Evolutionary conservation across 225 moss, liverwort and hornwort genomes (phyloP), one percentile per base, ranked within the genome.

Genomic region (Marchantia polymorpha): DNA sequence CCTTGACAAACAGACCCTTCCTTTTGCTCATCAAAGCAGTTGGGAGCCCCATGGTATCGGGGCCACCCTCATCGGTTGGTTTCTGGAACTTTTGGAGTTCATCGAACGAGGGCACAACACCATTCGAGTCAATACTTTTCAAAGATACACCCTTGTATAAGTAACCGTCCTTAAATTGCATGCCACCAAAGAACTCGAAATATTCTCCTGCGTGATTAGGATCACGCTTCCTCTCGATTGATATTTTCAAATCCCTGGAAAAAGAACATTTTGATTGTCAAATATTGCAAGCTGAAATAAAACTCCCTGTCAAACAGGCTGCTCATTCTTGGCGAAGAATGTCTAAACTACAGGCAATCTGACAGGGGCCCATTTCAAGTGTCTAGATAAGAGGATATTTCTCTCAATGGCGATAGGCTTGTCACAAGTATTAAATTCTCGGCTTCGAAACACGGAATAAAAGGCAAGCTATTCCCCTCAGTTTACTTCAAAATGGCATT

Each of bases 111-210:
- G 96, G 96, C 54, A 93, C 92, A 31, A 97, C 89, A 60, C 96
- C 90, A 87, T 89, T 97, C 4, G 94, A 91, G 87, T 97, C 96
- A 51, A 97, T 91, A 74, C 91, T 97, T 88, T 93, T 97, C 71
- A 97, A 72, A 51, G 96, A 93, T 20, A 89, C 93, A 52, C 74
- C 85, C 82, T 97, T 97, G 77, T 90, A 97, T 19, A 94, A 79
- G 81, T 97, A 97, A 46, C 96, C 96, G 82, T 97, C 96, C 88
- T 97, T 97, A 76, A 97, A 97, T 89, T 92, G 92, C 92, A 94
- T 90, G 53, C 92, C 87, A 76, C 94, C 94, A 77, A 94, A 97
- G 78, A 90, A 88, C 72, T 97, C 96, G 84, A 97, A 94, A 65
- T 94, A 91, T 73, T 97, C 96, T 52, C 96, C 94, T 25, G 94